Evolutionary conservation across 1,139 yeast genomes (phyloP), one percentile per base, ranked within the genome.

Genomic region (Hemisphaericaspora xylofermentans): DNA sequence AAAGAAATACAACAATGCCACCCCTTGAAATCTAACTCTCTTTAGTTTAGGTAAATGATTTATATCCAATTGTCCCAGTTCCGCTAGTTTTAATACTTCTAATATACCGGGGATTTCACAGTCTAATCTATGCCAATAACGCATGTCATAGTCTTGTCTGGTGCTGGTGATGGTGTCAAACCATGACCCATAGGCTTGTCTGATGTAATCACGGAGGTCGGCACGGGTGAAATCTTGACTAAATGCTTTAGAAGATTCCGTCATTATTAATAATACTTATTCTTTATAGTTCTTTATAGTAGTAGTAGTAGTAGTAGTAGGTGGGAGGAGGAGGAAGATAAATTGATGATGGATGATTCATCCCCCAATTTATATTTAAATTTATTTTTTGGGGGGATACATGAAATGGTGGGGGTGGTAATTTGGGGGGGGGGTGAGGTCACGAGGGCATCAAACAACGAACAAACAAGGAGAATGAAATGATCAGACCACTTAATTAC

Each of bases 61-160:
- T 3, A 31, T 12, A 31, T 31, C 16, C 25, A 31, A 31, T 31
- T 31, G 12, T 7, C 34, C 34, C 34, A 19, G 18, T 31, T 31
- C 34, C 18, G 34, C 13, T 3, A 18, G n/a, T 19, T 31, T 31
- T 25, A 31, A 31, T n/a, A 31, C 34, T 19, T 31, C 34, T 6
- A 31, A 16, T 19, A 31, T 31, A 18, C 34, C 34, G 4, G 34
- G 34, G n/a, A 31, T 18, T 7, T 31, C 34, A 18, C 34, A 14
- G 2, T 31, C 34, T 31, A 31, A 31, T 31, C 34, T 31, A 31
- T 31, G 34, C 34, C 34, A 31, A 31, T 31, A 31, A 19, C 34
- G 34, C 34, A 31, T 31, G 15, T 31, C 34, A 13, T 31, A 31
- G 13, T 31, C 34, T 19, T 17, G 19, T 19, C 34, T 31, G 18